These are phyloP conservation scores for Tetrahymena thermophila DNA, from an alignment of 73 alveolate genomes.

Conservation along the genomic window DNA sequence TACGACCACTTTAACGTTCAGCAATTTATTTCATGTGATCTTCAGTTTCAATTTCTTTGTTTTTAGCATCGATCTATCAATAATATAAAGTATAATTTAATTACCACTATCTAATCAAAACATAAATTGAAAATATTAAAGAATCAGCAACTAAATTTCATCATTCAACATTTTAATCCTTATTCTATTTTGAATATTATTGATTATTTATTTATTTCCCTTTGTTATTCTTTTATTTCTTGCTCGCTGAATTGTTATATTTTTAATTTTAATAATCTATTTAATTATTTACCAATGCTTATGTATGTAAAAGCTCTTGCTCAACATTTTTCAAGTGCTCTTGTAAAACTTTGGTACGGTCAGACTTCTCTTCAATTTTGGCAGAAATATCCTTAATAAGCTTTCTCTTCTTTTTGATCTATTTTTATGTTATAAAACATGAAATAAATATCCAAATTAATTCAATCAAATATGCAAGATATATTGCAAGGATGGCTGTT, in stretches of 20 bases:
- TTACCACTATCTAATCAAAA: neutral
- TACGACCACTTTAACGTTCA: conserved; percentile 81
- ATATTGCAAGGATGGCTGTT: neutral
- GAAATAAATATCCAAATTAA: neutral
- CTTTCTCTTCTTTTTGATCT: conserved; percentile 68
- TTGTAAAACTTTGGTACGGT: conserved; percentile 66
- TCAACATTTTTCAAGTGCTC: conserved; percentile 81
- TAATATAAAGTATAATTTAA: neutral
- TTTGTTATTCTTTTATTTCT: neutral
- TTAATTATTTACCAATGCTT: conserved; percentile 67
- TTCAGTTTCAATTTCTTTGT: conserved; percentile 86
- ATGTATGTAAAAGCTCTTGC: conserved; percentile 84
- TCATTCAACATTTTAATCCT: neutral
- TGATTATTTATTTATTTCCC: neutral
- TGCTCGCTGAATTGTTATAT: neutral
- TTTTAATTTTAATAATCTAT: neutral
- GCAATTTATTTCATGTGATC: conserved; percentile 88
- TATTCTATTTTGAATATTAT: no score
- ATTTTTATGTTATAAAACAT: neutral
- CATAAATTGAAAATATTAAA: no score
- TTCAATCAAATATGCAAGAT: no score
- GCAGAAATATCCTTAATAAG: conserved; percentile 56
- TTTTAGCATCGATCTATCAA: conserved; percentile 49
- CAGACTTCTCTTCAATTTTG: conserved; percentile 81
- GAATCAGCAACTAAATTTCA: neutral